Percentiles rank a stretch among this genome's conserved stretches.
Conservation (phyloP, 257 asterid genomes). For the Cordia subcordata region DNA sequence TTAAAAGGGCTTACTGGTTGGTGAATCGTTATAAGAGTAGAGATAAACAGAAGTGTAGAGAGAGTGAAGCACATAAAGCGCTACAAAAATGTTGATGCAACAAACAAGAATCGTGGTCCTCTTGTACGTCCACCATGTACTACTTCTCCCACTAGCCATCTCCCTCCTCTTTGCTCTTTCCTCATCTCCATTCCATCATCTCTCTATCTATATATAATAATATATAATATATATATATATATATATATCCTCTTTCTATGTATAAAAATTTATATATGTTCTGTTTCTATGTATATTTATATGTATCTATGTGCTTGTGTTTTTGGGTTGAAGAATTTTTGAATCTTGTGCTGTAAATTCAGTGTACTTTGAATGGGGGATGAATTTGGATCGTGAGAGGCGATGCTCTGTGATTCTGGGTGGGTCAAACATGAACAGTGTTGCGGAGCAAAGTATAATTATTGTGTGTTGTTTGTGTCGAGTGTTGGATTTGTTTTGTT, state of each 20-base stretch:
- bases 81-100: conserved; percentile 65
- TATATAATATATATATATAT: too few species aligned
- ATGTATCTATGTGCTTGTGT: neutral
- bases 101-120: conserved; percentile 59
- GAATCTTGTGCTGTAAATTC: too few species aligned
- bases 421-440: neutral
- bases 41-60: conserved; percentile 63
- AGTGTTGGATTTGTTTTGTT: neutral
- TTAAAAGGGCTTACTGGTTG: conserved; percentile 31
- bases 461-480: neutral
- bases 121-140: conserved; percentile 71
- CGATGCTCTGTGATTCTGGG: neutral
- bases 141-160: conserved; percentile 80
- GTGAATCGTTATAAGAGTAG: conserved; percentile 49
- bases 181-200: conserved; percentile 29
- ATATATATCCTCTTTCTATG: neutral
- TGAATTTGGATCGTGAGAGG: neutral
- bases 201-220: conserved; percentile 12
- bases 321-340: too few species aligned
- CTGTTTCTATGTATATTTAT: neutral
- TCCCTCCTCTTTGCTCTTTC: conserved; percentile 15
- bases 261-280: neutral
- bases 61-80: conserved; percentile 71
- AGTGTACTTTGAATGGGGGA: neutral
- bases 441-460: neutral